phyloP scores from a whole-genome alignment of 2,329 filamentous ascomycete species.

The Incumbomyces lentus region DNA sequence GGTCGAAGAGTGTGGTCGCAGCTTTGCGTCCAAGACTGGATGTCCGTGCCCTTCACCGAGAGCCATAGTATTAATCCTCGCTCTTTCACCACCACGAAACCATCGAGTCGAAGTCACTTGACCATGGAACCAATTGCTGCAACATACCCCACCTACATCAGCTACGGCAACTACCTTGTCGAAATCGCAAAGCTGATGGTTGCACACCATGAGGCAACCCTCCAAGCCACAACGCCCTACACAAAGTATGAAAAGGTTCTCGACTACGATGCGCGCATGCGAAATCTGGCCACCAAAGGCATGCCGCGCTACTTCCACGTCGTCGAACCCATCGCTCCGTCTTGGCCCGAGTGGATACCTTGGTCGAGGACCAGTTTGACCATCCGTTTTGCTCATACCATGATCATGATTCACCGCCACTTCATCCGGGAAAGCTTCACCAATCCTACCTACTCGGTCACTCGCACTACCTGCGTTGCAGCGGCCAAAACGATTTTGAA shows the following conservation, averaged over 20 bases:
- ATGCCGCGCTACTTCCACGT: constrained; percentile 29
- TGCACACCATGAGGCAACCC: constrained; percentile 28
- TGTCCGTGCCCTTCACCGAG: constrained; percentile 31
- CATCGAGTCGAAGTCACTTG: constrained; percentile 29
- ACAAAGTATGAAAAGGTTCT: constrained; percentile 33
- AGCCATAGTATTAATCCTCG: constrained; percentile 28
- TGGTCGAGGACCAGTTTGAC: constrained; percentile 32
- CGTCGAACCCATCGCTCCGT: constrained; percentile 24
- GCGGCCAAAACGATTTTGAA: constrained; percentile 32
- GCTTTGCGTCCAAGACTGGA: constrained; percentile 34
- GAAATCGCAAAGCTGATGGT: constrained; percentile 30
- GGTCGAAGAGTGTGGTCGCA: constrained; percentile 31
- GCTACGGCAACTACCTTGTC: constrained; percentile 29
- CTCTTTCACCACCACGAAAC: constrained; percentile 27
- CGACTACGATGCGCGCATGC: constrained; percentile 30
- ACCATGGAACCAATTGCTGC: constrained; percentile 16
- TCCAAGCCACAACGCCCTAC: constrained; percentile 25
- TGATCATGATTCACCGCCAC: constrained; percentile 23
- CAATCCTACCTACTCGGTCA: constrained; percentile 31
- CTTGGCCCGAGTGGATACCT: constrained; percentile 31
- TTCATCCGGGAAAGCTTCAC: constrained; percentile 34
- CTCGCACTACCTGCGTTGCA: constrained; percentile 31
- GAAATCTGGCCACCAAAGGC: constrained; percentile 25
- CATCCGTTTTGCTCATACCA: constrained; percentile 24
- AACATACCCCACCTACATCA: constrained; percentile 24